Percentiles rank a stretch among this genome's conserved stretches.
These are phyloP conservation scores for Endoconidiophora laricicola DNA, from an alignment of 2,329 filamentous ascomycete species.

Conservation along the genomic window DNA sequence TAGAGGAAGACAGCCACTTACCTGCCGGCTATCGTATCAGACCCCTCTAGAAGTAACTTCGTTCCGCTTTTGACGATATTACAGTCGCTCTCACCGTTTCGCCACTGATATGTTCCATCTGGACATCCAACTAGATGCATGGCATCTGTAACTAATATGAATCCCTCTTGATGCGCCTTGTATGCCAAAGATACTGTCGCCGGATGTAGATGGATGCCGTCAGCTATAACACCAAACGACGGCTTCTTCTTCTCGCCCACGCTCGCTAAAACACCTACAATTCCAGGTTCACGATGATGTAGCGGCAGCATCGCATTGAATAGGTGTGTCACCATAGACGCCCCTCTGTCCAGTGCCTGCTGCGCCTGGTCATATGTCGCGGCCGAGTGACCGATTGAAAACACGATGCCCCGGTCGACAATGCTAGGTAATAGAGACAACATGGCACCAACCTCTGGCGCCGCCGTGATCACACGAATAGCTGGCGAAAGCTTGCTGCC, in stretches of 20 bases:
- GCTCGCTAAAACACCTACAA: conserved; percentile 56
- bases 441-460: conserved; percentile 65
- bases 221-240: conserved; percentile 77
- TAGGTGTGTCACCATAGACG: conserved; percentile 79
- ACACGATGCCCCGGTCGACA: conserved; percentile 48
- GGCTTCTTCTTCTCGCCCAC: conserved; percentile 33
- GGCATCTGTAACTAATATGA: conserved; percentile 82
- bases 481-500: conserved; percentile 22
- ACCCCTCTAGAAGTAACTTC: conserved; percentile 59
- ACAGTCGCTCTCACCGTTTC: conserved; percentile 46
- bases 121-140: conserved; percentile 76
- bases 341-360: conserved; percentile 53
- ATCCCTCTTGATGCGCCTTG: conserved; percentile 67
- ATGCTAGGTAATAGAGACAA: conserved; percentile 51
- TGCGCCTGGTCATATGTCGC: conserved; percentile 72
- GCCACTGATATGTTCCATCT: conserved; percentile 76
- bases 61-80: conserved; percentile 54
- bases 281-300: conserved; percentile 78
- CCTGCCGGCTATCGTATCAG: conserved; percentile 64
- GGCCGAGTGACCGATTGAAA: conserved; percentile 73
- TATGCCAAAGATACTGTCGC: conserved; percentile 81
- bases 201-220: conserved; percentile 80
- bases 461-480: conserved; percentile 71
- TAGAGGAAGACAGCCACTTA: conserved; percentile 19
- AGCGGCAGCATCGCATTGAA: conserved; percentile 90